Conservation (phyloP, 192 early-diverging fungal genomes). For the Coemansia interrupta region DNA sequence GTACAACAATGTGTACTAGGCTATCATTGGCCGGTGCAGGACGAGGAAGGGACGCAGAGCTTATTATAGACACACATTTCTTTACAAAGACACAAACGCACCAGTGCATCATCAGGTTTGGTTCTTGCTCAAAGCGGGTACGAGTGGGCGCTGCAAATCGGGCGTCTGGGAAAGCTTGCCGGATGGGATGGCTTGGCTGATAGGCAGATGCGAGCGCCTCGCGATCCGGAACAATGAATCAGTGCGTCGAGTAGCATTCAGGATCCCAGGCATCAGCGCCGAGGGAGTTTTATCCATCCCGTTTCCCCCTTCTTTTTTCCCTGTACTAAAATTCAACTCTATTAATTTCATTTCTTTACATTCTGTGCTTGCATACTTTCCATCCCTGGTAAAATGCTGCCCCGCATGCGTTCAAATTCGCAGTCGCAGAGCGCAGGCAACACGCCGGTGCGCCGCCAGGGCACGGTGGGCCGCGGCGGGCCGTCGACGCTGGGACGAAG, state of each 20-base stretch:
- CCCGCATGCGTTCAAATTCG: constrained; percentile 5
- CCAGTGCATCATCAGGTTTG: not conserved
- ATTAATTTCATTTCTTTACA: not conserved
- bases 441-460: not conserved
- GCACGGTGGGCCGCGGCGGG: not conserved
- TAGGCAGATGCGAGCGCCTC: too few species aligned
- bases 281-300: not conserved
- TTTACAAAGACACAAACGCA: not conserved
- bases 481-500: not conserved
- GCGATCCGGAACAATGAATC: too few species aligned
- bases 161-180: too few species aligned
- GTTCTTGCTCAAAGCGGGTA: not conserved
- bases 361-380: not conserved
- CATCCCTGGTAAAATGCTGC: not conserved
- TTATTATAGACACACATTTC: not conserved
- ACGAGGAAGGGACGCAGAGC: too few species aligned
- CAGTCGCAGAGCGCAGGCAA: constrained; percentile 2
- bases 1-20: not conserved
- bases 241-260: too few species aligned
- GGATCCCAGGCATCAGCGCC: too few species aligned
- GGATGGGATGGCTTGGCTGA: too few species aligned
- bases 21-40: too few species aligned
- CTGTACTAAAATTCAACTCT: too few species aligned
- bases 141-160: too few species aligned
- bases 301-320: not conserved